Base-by-base conservation (phyloP, 31 red algal species). In the Asparagopsis taxiformis region DNA sequence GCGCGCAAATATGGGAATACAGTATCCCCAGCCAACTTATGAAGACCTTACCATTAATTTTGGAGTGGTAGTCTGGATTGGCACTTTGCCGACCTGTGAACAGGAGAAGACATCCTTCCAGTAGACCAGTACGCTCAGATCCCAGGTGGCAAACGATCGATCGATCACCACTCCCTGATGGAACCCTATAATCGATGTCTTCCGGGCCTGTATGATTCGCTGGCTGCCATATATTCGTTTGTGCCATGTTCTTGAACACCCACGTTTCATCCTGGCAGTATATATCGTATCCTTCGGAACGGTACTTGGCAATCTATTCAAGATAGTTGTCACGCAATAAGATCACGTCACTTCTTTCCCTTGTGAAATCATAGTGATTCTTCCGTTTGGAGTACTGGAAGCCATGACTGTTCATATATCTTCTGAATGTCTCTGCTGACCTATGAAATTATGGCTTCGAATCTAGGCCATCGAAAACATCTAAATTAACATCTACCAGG, bases 191-290 rank as follows among this genome's bases (percentile, higher is more conserved):
- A 7, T 26, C n/a, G 10, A 29, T 7, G n/a, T 58, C 54, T 15
- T 8, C 54, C 5, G n/a, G 8, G n/a, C 5, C 7, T 8, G n/a
- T 21, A 21, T 21, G 6, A 26, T 7, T 29, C 54, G 21, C n/a
- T 29, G 54, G n/a, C 25, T 58, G n/a, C 54, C 25, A 29, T 7
- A 58, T 26, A 8, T 15, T 58, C 6, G 6, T 46, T 46, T 46
- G 8, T 46, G 0, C 16, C 36, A 72, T 72, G 50, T 72, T 72
- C 0, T 72, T 25, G 41, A 57, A 57, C 21, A 72, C 0, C 68
- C 49, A 54, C 30, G 68, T 72, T 72, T 72, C 68, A 55, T 72
- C 68, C 38, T 72, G 68, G 19, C 41, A 72, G 31, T 43, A 72
- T 33, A 54, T 72, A 19, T 22, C 17, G 41, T 32, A 54, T 55